Evolutionary conservation across 2,329 filamentous ascomycete species (phyloP).

Genomic region (Apiospora malaysiana): DNA sequence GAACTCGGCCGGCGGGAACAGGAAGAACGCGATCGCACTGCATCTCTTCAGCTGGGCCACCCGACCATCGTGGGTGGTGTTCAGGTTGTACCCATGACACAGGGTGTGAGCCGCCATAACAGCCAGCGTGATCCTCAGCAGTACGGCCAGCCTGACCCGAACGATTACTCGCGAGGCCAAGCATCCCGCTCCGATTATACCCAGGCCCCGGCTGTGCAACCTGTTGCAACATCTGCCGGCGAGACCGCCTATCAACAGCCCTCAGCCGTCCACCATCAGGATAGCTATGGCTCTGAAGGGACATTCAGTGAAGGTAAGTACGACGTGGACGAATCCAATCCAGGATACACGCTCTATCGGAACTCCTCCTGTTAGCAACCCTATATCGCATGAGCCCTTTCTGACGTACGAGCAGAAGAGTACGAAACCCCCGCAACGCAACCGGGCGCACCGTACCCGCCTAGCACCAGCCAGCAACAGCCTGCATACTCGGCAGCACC

Average conservation of each 20-base stretch:
- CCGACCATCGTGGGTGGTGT: conserved; percentile 91
- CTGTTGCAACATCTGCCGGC: conserved; percentile 46
- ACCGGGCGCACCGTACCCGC: conserved; percentile 40
- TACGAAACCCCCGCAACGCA: conserved; percentile 60
- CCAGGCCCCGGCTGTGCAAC: conserved; percentile 50
- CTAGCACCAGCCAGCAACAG: conserved; percentile 33
- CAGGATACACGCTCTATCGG: conserved; percentile 66
- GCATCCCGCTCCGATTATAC: conserved; percentile 45
- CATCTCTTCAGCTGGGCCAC: conserved; percentile 84
- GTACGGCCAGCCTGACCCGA: conserved; percentile 41
- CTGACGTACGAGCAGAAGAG: conserved; percentile 55
- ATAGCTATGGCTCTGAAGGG: conserved; percentile 63
- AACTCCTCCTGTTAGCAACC: conserved; percentile 45
- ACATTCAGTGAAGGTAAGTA: conserved; percentile 76
- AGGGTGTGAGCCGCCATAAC: conserved; percentile 64
- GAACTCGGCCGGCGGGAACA: conserved; percentile 92
- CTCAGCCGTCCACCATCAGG: conserved; percentile 48
- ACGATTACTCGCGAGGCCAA: conserved; percentile 38
- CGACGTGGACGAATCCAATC: conserved; percentile 58
- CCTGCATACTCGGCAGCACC: conserved; percentile 47
- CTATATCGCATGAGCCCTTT: conserved; percentile 41
- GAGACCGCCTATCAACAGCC: conserved; percentile 49
- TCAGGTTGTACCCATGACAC: conserved; percentile 92
- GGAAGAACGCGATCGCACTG: conserved; percentile 85
- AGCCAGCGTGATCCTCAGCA: conserved; percentile 49